Evolutionary conservation across 768 basidiomycete genomes (phyloP).

Genomic region (Inosperma sp.): DNA sequence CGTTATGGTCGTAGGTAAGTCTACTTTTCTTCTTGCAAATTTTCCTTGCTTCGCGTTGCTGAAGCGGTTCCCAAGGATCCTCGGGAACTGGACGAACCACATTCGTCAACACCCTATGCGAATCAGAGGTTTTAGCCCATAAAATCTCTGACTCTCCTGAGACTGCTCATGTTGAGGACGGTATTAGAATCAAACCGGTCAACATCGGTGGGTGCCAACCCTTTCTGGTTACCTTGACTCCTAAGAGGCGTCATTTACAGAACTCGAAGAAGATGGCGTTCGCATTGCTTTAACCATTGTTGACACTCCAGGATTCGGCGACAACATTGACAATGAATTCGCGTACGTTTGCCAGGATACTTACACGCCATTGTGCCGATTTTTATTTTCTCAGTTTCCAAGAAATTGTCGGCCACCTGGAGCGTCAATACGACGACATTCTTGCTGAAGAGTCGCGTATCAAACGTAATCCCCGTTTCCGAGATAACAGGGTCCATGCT

Average conservation of each 20-base stretch:
- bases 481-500: slow-evolving; percentile 96
- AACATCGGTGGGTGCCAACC: slow-evolving; percentile 70
- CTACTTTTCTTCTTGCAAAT: slow-evolving; percentile 8
- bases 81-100: slow-evolving; percentile 97
- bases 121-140: slow-evolving; percentile 87
- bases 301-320: slow-evolving; percentile 98
- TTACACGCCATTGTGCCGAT: not conserved
- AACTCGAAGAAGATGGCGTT: slow-evolving; percentile 97
- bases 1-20: slow-evolving; percentile 94
- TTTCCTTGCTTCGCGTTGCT: slow-evolving; percentile 20
- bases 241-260: slow-evolving; percentile 36
- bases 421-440: slow-evolving; percentile 98
- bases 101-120: slow-evolving; percentile 99
- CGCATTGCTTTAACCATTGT: slow-evolving; percentile 97
- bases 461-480: slow-evolving; percentile 98
- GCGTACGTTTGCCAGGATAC: slow-evolving; percentile 57
- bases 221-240: not conserved
- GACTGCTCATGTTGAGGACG: slow-evolving; percentile 89
- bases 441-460: slow-evolving; percentile 98
- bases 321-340: slow-evolving; percentile 98
- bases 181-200: slow-evolving; percentile 90
- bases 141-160: slow-evolving; percentile 81
- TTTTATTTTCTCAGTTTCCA: slow-evolving; percentile 63
- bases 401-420: slow-evolving; percentile 94
- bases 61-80: slow-evolving; percentile 56